phyloP scores from a whole-genome alignment of 2,329 filamentous ascomycete genomes.

The Aspergillus sp. region DNA sequence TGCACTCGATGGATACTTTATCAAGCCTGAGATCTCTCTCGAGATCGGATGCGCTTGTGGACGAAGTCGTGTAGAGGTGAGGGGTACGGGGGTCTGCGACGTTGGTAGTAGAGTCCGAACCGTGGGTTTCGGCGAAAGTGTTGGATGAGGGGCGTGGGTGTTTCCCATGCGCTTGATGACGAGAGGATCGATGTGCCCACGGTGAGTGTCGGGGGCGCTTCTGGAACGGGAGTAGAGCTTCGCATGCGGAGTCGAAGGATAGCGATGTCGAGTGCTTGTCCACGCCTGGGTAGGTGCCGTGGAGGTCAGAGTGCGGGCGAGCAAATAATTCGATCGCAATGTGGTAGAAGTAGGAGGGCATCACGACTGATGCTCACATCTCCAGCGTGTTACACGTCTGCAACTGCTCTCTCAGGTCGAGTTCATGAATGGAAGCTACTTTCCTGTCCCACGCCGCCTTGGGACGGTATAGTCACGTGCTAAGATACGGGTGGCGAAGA shows the following conservation, averaged over 20 bases:
- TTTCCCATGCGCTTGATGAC: constrained; percentile 13
- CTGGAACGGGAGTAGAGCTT: constrained; percentile 42
- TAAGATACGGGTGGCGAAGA: not conserved
- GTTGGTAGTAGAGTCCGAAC: constrained; percentile 10
- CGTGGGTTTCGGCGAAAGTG: constrained; percentile 8
- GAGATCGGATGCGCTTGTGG: constrained; percentile 20
- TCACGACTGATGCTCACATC: constrained; percentile 43
- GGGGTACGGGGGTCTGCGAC: constrained; percentile 10
- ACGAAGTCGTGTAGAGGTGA: constrained; percentile 23
- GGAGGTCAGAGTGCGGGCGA: constrained; percentile 26
- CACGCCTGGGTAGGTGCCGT: constrained; percentile 8
- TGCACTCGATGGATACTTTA: constrained; percentile 73
- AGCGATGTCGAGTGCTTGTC: constrained; percentile 25
- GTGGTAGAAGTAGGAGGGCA: constrained; percentile 67
- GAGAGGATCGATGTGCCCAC: constrained; percentile 15
- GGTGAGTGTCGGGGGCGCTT: constrained; percentile 24
- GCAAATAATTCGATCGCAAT: constrained; percentile 61
- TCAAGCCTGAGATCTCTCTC: constrained; percentile 76
- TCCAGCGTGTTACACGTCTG: not conserved
- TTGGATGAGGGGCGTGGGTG: constrained; percentile 11
- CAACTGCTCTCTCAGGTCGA: not conserved
- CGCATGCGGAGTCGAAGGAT: constrained; percentile 37
- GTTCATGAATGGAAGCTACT: not conserved
- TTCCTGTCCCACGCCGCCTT: constrained; percentile 2
- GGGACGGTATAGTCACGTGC: constrained; percentile 12